Base-by-base conservation (phyloP, 2,329 filamentous ascomycete genomes). In the Claviceps sp. region DNA sequence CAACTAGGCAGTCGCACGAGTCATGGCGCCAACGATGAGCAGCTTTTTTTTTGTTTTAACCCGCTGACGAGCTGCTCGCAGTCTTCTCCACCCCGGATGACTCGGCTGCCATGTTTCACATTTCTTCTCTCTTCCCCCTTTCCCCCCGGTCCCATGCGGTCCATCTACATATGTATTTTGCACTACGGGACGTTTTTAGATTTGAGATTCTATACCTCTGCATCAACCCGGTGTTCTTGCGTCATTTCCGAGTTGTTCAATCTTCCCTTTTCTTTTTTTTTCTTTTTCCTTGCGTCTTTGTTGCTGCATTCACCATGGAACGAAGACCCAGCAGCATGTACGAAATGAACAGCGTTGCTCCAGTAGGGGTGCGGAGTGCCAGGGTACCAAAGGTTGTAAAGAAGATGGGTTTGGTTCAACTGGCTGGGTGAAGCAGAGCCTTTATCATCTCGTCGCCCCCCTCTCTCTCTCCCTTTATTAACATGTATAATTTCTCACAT, bases 221-320 rank as follows among this genome's bases (percentile, higher is more conserved):
- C 55, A 60, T 60, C 50, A 53, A 54, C 3, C 47, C 54, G 58
- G 56, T 58, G 58, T 59, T 60, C 45, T 53, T 57, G 58, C 55
- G 54, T 57, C 52, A 55, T 59, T 57, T 52, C 50, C 23, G 52
- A 53, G 50, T 49, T 52, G 56, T 54, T 34, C 52, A n/a, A 16
- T 34, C 5, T n/a, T 11, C 13, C 4, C 42, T 53, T 52, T 50
- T 44, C n/a, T n/a, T 5, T 9, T 43, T 16, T 42, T 40, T 53
- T 52, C 45, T 23, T 42, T 11, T 14, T 43, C 20, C 40, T 39
- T 17, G 14, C 38, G 38, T 38, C 34, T 44, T 16, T 22, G 8
- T 49, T 14, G 43, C 20, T 26, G 16, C 16, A n/a, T 45, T 16
- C 43, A 42, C 29, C 20, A n/a, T 36, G 20, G 1, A 8, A 43